Percentiles rank a stretch among this genome's conserved stretches.
These are phyloP conservation scores for Fomes fomentarius DNA, from an alignment of 1,284 basidiomycete species.

Conservation along the genomic window DNA sequence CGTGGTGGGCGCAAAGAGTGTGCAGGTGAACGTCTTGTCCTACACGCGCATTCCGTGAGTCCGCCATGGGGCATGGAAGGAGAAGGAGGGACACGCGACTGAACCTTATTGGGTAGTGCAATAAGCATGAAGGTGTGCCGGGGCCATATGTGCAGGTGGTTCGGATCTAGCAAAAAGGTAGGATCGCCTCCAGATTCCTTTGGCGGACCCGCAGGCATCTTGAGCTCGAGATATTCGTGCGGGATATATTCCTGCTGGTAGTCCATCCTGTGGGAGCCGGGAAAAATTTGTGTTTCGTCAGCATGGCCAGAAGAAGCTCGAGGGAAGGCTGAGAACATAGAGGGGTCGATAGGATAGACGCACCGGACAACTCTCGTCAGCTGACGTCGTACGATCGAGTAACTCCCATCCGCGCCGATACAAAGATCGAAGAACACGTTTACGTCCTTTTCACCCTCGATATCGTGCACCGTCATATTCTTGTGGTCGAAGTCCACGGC, in stretches of 20 bases:
- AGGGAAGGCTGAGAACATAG: conserved; percentile 15
- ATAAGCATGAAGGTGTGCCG: conserved; percentile 99
- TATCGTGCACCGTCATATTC: conserved; percentile 52
- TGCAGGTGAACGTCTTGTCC: conserved; percentile 90
- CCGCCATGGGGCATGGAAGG: conserved; percentile 28
- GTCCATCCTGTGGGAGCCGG: conserved; percentile 73
- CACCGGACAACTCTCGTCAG: conserved; percentile 91
- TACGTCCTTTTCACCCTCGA: conserved; percentile 45
- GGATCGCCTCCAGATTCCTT: conserved; percentile 57
- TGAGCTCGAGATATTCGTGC: conserved; percentile 95
- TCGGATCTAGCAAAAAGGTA: conserved; percentile 86
- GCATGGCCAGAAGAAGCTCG: conserved; percentile 18
- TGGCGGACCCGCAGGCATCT: conserved; percentile 80
- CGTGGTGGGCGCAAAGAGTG: conserved; percentile 87
- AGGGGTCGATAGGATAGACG: conserved; percentile 28
- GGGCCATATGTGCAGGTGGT: conserved; percentile 99
- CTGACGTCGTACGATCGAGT: conserved; percentile 83
- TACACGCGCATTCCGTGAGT: conserved; percentile 35
- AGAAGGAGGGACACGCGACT: conserved; percentile 25
- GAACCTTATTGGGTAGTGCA: conserved; percentile 93
- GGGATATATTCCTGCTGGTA: conserved; percentile 94
- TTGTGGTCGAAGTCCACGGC: conserved; percentile 75
- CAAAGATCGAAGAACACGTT: conserved; percentile 77
- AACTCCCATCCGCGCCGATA: conserved; percentile 89
- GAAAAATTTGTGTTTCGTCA: conserved; percentile 15